These are phyloP conservation scores for Verticillium albo-atrum DNA, from an alignment of 2,329 filamentous ascomycete genomes.

Conservation along the genomic window DNA sequence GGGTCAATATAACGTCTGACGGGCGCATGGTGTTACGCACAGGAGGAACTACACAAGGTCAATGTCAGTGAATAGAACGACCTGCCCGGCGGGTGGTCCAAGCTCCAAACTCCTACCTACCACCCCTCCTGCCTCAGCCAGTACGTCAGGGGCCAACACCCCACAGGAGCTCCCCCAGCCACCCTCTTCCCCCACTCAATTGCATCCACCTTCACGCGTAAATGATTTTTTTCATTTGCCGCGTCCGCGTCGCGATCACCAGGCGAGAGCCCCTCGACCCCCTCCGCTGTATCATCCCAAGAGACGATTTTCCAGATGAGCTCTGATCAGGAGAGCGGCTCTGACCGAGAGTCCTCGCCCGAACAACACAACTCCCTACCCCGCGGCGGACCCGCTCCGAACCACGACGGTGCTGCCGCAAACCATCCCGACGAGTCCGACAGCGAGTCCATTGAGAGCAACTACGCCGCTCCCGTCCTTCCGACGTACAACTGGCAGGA, in stretches of 20 bases:
- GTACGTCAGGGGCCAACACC: conserved; percentile 15
- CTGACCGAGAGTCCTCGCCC: not conserved
- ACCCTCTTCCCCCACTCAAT: not conserved
- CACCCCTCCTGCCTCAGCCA: not conserved
- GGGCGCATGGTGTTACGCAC: no score
- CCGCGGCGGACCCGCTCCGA: not conserved
- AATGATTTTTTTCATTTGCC: not conserved
- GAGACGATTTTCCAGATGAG: not conserved
- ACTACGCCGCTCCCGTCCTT: not conserved
- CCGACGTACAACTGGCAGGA: not conserved
- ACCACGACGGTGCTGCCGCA: not conserved
- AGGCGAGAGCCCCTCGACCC: not conserved
- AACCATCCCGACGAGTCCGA: not conserved
- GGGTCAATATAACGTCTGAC: no score
- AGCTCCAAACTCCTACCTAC: not conserved
- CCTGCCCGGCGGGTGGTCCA: not conserved
- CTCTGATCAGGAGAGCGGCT: not conserved
- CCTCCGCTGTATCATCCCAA: not conserved
- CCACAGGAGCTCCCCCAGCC: conserved; percentile 14
- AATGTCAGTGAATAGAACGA: no score
- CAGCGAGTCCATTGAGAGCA: not conserved
- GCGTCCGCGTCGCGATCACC: not conserved
- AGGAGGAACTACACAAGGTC: no score
- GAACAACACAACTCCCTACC: not conserved
- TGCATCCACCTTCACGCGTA: not conserved